These are phyloP conservation scores for Cryphonectria japonica DNA, from an alignment of 2,329 filamentous ascomycete genomes.

Conservation along the genomic window DNA sequence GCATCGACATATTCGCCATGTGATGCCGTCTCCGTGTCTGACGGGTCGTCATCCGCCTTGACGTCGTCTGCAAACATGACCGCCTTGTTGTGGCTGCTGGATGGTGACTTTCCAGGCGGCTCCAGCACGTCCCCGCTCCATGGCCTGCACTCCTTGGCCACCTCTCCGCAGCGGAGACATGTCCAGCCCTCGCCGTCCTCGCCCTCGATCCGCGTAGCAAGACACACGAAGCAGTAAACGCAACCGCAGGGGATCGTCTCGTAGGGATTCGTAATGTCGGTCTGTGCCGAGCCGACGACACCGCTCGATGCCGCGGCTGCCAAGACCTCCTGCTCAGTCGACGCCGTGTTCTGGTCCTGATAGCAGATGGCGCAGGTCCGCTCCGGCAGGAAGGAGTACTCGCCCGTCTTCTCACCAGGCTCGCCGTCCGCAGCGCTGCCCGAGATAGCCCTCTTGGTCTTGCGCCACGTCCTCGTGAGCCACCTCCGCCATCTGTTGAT, in stretches of 20 bases:
- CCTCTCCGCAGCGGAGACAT: slow-evolving; percentile 84
- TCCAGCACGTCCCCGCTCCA: slow-evolving; percentile 91
- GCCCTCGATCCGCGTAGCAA: slow-evolving; percentile 86
- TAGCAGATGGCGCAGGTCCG: slow-evolving; percentile 97
- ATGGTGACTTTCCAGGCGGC: slow-evolving; percentile 47
- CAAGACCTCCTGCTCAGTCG: slow-evolving; percentile 76
- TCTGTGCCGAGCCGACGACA: slow-evolving; percentile 84
- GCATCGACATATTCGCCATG: slow-evolving; percentile 27
- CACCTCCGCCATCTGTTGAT: slow-evolving; percentile 92
- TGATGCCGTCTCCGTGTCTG: slow-evolving; percentile 34
- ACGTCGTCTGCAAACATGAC: slow-evolving; percentile 67
- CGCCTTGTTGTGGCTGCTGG: slow-evolving; percentile 48
- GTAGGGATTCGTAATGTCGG: slow-evolving; percentile 95
- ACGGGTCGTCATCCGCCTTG: slow-evolving; percentile 36
- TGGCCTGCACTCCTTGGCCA: slow-evolving; percentile 82
- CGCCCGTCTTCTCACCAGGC: slow-evolving; percentile 63
- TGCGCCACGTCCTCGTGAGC: slow-evolving; percentile 85
- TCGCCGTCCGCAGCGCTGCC: slow-evolving; percentile 42
- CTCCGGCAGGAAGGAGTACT: slow-evolving; percentile 85
- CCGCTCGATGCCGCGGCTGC: slow-evolving; percentile 69
- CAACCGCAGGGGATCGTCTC: slow-evolving; percentile 87
- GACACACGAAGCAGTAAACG: slow-evolving; percentile 93
- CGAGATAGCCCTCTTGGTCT: slow-evolving; percentile 68
- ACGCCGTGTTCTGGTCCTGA: slow-evolving; percentile 81
- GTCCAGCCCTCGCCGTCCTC: slow-evolving; percentile 95